Evolutionary conservation across 208 protist species (phyloP).

Genomic region (Leishmania lainsoni): DNA sequence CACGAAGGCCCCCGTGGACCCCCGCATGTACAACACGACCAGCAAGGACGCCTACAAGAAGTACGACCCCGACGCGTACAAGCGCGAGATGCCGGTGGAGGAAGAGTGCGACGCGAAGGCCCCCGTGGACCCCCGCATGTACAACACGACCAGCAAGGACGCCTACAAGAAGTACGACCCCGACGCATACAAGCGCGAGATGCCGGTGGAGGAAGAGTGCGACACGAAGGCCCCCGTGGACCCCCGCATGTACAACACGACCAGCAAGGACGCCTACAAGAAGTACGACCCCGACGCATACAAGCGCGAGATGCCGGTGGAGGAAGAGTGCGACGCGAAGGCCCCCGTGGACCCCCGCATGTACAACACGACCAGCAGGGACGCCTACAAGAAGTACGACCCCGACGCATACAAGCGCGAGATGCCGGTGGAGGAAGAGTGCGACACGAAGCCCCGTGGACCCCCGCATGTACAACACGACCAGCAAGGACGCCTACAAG

Average conservation of each 20-base stretch:
- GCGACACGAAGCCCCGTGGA: slow-evolving; percentile 4
- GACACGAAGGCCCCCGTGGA: slow-evolving; percentile 31
- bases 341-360: slow-evolving; percentile 33
- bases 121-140: slow-evolving; percentile 33
- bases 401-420: not conserved
- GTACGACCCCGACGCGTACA: slow-evolving; percentile 51
- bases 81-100: slow-evolving; percentile 17
- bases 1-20: slow-evolving; percentile 24
- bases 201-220: not conserved
- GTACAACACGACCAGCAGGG: slow-evolving; percentile 46
- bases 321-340: not conserved
- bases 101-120: slow-evolving; percentile 15
- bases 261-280: not conserved
- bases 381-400: slow-evolving; percentile 3
- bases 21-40: slow-evolving; percentile 44
- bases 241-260: slow-evolving; percentile 42
- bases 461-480: slow-evolving; percentile 27
- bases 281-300: not conserved
- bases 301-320: slow-evolving; percentile 8
- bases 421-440: too few relatives aligned
- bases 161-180: slow-evolving; percentile 12
- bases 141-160: slow-evolving; percentile 10
- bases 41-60: slow-evolving; percentile 45
- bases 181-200: slow-evolving; percentile 36
- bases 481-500: slow-evolving; percentile 17